Evolutionary conservation across 441 rosid genomes (phyloP), one percentile per base, ranked within the genome.

Genomic region (Aleurites moluccanus): DNA sequence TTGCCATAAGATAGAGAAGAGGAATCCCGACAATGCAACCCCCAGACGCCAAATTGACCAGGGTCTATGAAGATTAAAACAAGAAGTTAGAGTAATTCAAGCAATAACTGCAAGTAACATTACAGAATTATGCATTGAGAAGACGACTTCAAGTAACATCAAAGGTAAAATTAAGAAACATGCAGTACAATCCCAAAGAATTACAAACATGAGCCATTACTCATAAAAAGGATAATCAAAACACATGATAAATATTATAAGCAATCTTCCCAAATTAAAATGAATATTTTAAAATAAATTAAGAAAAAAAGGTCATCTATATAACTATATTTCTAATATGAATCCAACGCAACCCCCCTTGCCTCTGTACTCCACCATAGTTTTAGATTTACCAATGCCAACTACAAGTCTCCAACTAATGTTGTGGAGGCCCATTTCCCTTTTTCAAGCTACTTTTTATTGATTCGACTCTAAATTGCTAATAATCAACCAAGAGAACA

Each of bases 21-120:
- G 98, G 98, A 79, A 93, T 86, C 28, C 94, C 96, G 27, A 93
- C 55, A n/a, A 86, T 28, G 74, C 98, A 96, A 62, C 98, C 99
- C 40, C 88, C 99, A 4, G 88, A 73, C 25, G 93, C 90, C 78
- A 92, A 90, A 77, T 96, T 92, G 66, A 87, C 85, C 90, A 93
- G 77, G 57, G 99, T 96, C 99, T 95, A 67, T 18, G 11, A 72
- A 80, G 20, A 63, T 44, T 6, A 55, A 49, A 16, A 21, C 57
- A 65, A 65, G 38, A 42, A 75, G 67, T 78, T 27, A 73, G 69
- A 18, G 47, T 20, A 21, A 79, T 28, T 64, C 23, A 33, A 57
- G 64, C 64, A 21, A 63, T 18, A 18, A 25, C 47, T 50, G 27
- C 21, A 50, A 52, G 40, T n/a, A 80, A 16, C 47, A 27, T 18